Evolutionary conservation across 169 alveolate genomes (phyloP).

Genomic region (Plasmodium gonderi): DNA sequence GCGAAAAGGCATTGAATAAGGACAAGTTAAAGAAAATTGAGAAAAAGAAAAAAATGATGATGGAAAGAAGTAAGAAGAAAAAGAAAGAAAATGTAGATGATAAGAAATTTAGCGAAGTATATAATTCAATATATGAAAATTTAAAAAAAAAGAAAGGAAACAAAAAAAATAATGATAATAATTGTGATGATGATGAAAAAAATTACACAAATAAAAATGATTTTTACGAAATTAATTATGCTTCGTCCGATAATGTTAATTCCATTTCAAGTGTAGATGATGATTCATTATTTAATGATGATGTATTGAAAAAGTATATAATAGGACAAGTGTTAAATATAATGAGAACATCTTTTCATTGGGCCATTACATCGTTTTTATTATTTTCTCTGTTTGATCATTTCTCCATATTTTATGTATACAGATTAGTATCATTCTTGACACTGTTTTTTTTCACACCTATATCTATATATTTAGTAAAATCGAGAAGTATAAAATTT

Average conservation of each 20-base stretch:
- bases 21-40: slow-evolving; percentile 49
- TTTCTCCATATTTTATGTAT: slow-evolving; percentile 49
- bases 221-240: slow-evolving; percentile 62
- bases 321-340: slow-evolving; percentile 47
- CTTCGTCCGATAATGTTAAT: slow-evolving; percentile 45
- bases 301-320: slow-evolving; percentile 41
- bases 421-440: slow-evolving; percentile 30
- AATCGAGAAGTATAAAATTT: slow-evolving; percentile 5
- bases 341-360: slow-evolving; percentile 65
- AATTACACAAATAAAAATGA: slow-evolving; percentile 5
- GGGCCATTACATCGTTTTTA: slow-evolving; percentile 52
- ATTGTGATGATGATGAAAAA: background rate
- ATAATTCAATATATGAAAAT: slow-evolving; percentile 67
- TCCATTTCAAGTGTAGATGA: slow-evolving; percentile 60
- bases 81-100: slow-evolving; percentile 24
- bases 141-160: slow-evolving; percentile 47
- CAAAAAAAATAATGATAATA: background rate
- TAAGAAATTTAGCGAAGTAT: slow-evolving; percentile 68
- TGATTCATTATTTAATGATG: slow-evolving; percentile 41
- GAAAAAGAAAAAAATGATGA: slow-evolving; percentile 34
- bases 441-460: slow-evolving; percentile 52
- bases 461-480: slow-evolving; percentile 45
- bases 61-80: slow-evolving; percentile 34
- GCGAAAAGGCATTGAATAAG: slow-evolving; percentile 5
- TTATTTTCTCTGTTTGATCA: slow-evolving; percentile 47